phyloP scores from a whole-genome alignment of 805 yeast species.

The Vanderwaltozyma tropicalis region DNA sequence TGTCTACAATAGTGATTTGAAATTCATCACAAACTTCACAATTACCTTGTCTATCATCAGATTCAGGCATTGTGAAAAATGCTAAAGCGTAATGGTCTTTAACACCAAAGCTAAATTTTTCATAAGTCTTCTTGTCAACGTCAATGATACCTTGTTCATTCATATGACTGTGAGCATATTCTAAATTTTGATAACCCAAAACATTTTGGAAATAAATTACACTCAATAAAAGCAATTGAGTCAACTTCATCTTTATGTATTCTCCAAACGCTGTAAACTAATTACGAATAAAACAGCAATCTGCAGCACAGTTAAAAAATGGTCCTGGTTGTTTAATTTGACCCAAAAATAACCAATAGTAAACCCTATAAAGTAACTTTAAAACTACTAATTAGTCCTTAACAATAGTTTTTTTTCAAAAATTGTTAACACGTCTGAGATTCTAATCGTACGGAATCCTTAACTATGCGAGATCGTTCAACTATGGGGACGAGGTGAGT shows the following conservation, averaged over 20 bases:
- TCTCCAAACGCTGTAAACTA: too few relatives aligned
- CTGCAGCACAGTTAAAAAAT: too few relatives aligned
- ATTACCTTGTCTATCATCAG: neutral
- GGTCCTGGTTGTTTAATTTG: too few relatives aligned
- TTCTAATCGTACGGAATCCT: too few relatives aligned
- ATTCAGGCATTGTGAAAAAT: neutral
- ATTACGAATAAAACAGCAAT: too few relatives aligned
- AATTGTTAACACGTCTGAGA: too few relatives aligned
- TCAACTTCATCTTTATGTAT: neutral
- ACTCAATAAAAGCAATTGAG: constrained; percentile 1
- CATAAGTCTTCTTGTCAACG: neutral
- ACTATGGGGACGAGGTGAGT: too few relatives aligned
- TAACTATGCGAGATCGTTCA: too few relatives aligned
- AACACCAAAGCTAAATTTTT: neutral
- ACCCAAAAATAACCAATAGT: too few relatives aligned
- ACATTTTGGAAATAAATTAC: neutral
- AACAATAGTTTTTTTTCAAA: too few relatives aligned
- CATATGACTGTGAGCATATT: neutral
- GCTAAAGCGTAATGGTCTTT: constrained; percentile 1
- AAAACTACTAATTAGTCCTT: too few relatives aligned
- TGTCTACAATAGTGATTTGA: neutral
- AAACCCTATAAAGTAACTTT: too few relatives aligned
- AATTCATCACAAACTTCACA: constrained; percentile 4
- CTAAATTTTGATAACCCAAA: neutral
- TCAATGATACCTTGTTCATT: constrained; percentile 1